These are phyloP conservation scores for Plasmopara muralis DNA, from an alignment of 352 stramenopile species.

Conservation along the genomic window DNA sequence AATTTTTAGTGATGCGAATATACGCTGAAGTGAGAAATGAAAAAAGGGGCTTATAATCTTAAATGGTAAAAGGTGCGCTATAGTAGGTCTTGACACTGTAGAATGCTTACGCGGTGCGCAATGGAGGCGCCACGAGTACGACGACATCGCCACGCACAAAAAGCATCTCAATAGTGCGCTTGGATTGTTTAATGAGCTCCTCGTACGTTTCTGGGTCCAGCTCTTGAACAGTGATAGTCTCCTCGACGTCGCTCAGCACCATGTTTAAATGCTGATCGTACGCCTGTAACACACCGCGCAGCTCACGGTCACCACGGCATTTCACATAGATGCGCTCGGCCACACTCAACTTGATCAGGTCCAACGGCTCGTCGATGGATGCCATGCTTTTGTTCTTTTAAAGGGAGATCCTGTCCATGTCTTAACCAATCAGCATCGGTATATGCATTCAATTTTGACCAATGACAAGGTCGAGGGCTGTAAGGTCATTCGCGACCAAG, in stretches of 20 bases:
- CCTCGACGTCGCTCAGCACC: constrained; percentile 97
- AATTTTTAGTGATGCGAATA: neutral
- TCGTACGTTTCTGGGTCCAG: constrained; percentile 97
- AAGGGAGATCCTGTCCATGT: constrained; percentile 3
- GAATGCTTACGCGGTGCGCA: constrained; percentile 76
- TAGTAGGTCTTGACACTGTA: neutral
- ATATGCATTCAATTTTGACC: neutral
- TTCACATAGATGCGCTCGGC: constrained; percentile 99
- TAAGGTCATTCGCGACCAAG: constrained; percentile 5
- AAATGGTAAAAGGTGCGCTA: neutral
- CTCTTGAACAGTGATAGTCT: constrained; percentile 96
- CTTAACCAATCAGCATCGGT: too few relatives aligned
- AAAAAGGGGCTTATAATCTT: neutral
- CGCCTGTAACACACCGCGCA: constrained; percentile 95
- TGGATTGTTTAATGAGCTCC: constrained; percentile 94
- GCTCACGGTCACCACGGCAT: constrained; percentile 94
- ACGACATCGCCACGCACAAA: constrained; percentile 99
- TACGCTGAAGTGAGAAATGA: neutral
- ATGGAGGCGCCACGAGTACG: constrained; percentile 95
- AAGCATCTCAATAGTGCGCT: constrained; percentile 96
- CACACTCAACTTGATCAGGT: constrained; percentile 98
- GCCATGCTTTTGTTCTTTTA: constrained; percentile 35
- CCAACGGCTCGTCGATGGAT: constrained; percentile 93
- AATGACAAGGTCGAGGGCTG: neutral
- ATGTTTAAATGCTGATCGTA: constrained; percentile 99